phyloP scores from a whole-genome alignment of 164 flowering plant species.

The Macadamia tetraphylla region DNA sequence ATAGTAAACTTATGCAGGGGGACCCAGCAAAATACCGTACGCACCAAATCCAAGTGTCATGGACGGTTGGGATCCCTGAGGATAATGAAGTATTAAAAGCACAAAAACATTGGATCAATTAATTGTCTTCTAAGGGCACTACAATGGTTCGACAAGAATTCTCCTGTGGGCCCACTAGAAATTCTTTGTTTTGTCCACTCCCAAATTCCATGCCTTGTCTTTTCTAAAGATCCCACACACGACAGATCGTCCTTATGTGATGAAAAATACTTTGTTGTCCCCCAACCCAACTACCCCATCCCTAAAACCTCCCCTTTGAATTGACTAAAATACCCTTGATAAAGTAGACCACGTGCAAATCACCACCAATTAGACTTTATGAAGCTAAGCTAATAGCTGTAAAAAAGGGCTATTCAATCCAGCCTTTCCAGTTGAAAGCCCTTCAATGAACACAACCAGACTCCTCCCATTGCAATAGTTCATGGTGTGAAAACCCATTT shows the following conservation, averaged over 20 bases:
- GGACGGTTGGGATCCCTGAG: too few species aligned
- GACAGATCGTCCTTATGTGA: not conserved
- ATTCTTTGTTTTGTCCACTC: conserved; percentile 10
- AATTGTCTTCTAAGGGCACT: not conserved
- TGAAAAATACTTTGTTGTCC: not conserved
- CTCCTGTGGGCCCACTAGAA: conserved; percentile 35
- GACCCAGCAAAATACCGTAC: too few species aligned
- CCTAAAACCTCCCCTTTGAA: not conserved
- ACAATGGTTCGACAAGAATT: conserved; percentile 36
- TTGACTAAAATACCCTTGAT: not conserved
- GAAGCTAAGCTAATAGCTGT: not conserved
- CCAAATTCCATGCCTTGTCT: conserved; percentile 17
- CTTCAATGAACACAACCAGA: too few species aligned
- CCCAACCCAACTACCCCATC: not conserved
- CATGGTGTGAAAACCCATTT: too few species aligned
- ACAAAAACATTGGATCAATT: not conserved
- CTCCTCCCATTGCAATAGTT: too few species aligned
- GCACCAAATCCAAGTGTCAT: too few species aligned
- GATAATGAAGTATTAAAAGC: too few species aligned
- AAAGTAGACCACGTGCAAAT: too few species aligned
- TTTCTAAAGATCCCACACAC: conserved; percentile 16
- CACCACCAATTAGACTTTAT: not conserved
- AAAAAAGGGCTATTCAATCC: not conserved
- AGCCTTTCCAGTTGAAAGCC: too few species aligned
- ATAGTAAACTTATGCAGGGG: too few species aligned